A percentile compares a stretch with the other conserved stretches of the same genome.
phyloP scores from a whole-genome alignment of 2,329 filamentous ascomycete species.

The Nemania sp. region DNA sequence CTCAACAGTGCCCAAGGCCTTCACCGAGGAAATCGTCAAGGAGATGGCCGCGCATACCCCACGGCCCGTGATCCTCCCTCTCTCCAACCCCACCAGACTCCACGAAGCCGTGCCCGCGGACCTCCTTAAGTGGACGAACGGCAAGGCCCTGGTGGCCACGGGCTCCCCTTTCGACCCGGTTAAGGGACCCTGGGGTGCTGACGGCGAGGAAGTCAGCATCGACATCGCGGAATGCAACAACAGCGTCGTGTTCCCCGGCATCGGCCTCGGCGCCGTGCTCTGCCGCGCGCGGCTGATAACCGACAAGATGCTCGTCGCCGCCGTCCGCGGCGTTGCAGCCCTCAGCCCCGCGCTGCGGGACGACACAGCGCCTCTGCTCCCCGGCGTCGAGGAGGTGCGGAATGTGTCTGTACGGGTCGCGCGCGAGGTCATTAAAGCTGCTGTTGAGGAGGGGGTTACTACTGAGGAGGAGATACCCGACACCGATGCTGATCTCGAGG shows the following conservation, averaged over 20 bases:
- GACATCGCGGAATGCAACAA: conserved; percentile 87
- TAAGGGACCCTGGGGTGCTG: conserved; percentile 65
- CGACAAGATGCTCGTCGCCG: conserved; percentile 84
- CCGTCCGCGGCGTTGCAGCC: conserved; percentile 77
- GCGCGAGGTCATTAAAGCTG: conserved; percentile 77
- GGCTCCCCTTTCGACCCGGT: conserved; percentile 86
- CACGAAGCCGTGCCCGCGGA: conserved; percentile 86
- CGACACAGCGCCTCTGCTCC: conserved; percentile 74
- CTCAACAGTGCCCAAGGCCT: conserved; percentile 80
- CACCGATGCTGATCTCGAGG: conserved; percentile 67
- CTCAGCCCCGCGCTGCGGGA: conserved; percentile 77
- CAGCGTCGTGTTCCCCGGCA: conserved; percentile 85
- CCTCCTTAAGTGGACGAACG: conserved; percentile 81
- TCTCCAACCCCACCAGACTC: conserved; percentile 86
- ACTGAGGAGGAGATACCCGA: conserved; percentile 73
- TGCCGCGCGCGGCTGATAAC: conserved; percentile 75
- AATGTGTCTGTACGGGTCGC: conserved; percentile 84
- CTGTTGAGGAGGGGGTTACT: conserved; percentile 76
- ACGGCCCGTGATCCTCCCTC: conserved; percentile 81
- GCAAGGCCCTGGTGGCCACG: conserved; percentile 82
- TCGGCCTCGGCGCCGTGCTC: conserved; percentile 83
- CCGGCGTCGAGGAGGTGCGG: conserved; percentile 79
- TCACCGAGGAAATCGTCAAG: conserved; percentile 78
- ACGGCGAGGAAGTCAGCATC: conserved; percentile 59
- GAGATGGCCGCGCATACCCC: conserved; percentile 81